Conservation (phyloP, 345 rosid species). For the Populus davidiana region DNA sequence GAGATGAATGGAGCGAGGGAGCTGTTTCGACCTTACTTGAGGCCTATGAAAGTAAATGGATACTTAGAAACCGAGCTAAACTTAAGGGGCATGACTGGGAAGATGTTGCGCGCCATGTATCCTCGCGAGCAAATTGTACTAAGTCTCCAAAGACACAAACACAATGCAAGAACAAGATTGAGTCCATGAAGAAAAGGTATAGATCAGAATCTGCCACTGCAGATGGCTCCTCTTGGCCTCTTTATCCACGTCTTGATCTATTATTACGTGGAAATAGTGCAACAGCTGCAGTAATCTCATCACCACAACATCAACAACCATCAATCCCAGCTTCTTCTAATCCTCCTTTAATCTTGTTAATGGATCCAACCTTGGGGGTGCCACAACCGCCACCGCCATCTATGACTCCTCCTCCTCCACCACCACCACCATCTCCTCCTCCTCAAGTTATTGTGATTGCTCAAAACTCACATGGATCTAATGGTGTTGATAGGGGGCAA, state of each 20-base stretch:
- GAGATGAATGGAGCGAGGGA: conserved; percentile 99
- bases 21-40: conserved; percentile 88
- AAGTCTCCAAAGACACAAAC: conserved; percentile 88
- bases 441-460: conserved; percentile 10
- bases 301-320: conserved; percentile 27
- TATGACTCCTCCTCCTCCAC: conserved; percentile 25
- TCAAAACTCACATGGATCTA: conserved; percentile 67
- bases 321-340: conserved; percentile 19
- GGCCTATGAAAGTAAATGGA: conserved; percentile 90
- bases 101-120: conserved; percentile 75
- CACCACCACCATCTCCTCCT: conserved; percentile 20
- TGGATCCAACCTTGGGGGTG: conserved; percentile 34
- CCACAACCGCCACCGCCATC: conserved; percentile 21
- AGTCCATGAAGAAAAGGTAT: conserved; percentile 96
- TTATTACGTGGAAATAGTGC: conserved; percentile 60
- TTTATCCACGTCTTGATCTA: conserved; percentile 75
- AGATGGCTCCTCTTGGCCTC: conserved; percentile 85
- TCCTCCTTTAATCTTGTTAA: conserved; percentile 45
- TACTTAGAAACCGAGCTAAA: conserved; percentile 80
- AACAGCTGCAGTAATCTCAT: not conserved
- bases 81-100: conserved; percentile 99
- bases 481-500: conserved; percentile 52
- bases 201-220: conserved; percentile 76
- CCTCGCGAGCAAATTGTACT: conserved; percentile 55
- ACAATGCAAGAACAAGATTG: conserved; percentile 98